Conservation (phyloP, 2,329 filamentous ascomycete genomes). For the Pyrenophora graminea region DNA sequence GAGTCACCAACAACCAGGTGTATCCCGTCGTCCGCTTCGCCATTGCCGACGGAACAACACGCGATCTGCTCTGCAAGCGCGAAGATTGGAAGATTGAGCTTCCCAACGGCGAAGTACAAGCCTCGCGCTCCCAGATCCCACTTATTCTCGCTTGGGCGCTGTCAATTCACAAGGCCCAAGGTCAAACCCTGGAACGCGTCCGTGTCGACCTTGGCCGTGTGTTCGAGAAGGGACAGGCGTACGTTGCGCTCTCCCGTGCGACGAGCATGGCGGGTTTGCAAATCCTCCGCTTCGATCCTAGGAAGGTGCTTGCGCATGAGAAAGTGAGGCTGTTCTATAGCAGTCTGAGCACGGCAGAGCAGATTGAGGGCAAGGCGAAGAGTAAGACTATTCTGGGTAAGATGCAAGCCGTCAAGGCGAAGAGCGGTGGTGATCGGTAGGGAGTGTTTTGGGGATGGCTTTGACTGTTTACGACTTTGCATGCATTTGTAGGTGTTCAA, state of each 20-base stretch:
- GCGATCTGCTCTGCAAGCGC: constrained; percentile 78
- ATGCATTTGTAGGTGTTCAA: too few relatives aligned
- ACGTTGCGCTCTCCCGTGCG: constrained; percentile 92
- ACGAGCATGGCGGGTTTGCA: constrained; percentile 85
- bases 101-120: constrained; percentile 92
- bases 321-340: constrained; percentile 84
- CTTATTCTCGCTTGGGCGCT: constrained; percentile 95
- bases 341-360: constrained; percentile 74
- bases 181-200: constrained; percentile 89
- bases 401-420: constrained; percentile 21
- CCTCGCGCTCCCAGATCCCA: constrained; percentile 74
- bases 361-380: constrained; percentile 41
- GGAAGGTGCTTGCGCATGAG: constrained; percentile 92
- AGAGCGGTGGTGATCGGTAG: too few relatives aligned
- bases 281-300: constrained; percentile 84
- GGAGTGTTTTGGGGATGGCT: too few relatives aligned
- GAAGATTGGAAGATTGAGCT: constrained; percentile 97
- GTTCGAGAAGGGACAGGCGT: constrained; percentile 97
- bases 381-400: constrained; percentile 38
- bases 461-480: too few relatives aligned
- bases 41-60: constrained; percentile 74
- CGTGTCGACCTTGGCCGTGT: constrained; percentile 91
- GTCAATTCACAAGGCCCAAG: constrained; percentile 97
- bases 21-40: constrained; percentile 87
- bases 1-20: constrained; percentile 58